Evolutionary conservation across 768 basidiomycete genomes (phyloP), one percentile per base, ranked within the genome.

Genomic region (Tulasnella sp.): DNA sequence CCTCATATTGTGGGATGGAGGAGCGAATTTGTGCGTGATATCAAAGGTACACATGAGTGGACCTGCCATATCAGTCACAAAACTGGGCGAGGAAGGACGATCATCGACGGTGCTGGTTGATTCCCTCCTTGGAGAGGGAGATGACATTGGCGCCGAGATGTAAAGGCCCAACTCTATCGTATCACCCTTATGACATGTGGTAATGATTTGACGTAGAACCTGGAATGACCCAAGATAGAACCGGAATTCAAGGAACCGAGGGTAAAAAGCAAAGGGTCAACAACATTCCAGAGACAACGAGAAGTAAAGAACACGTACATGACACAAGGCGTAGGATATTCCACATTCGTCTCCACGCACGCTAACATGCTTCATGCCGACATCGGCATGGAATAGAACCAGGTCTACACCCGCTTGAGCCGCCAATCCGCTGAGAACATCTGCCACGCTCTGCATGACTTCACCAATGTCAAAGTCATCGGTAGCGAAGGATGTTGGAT

Each of bases 391-490:
- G 63, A 82, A 92, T 10, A 95, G 68, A 15, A 93, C 88, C 56
- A 96, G 69, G 64, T 96, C 91, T 28, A 91, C 86, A n/a, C 81
- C 84, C 43, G 70, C 74, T 59, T 85, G 77, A 4, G 88, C 81
- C 29, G 87, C 87, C 35, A 78, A 71, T 10, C 89, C 91, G 60
- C 87, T 81, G 54, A 93, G 65, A 12, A 83, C 77, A 67, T 96
- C 91, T 8, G 88, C 90, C 7, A 90, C 79, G 61, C 76, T 81
- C 66, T 95, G 92, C 58, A 93, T 62, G 67, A 87, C 70, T 63
- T 96, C 91, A 20, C 86, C 91, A 33, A 95, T 77, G 66, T 96
- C 91, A 61, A 93, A 95, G 61, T 90, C 84, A 46, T 77, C 75
- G n/a, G 61, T 59, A 20, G 46, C 50, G 46, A 22, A 48, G 37